Conservation (phyloP, 1,139 yeast species). For the Cylindricascospora bacillispora region DNA sequence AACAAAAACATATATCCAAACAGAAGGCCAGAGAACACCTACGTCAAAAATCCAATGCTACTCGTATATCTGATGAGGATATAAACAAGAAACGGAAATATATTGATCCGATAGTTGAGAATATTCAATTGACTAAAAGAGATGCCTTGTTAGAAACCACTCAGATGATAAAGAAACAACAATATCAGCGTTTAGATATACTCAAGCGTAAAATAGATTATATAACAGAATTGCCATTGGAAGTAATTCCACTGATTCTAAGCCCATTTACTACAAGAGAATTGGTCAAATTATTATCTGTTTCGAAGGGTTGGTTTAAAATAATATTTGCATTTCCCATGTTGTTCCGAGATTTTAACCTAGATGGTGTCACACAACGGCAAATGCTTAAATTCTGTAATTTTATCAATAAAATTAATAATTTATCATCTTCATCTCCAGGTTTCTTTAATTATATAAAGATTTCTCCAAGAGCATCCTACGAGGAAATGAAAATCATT, state of each 20-base stretch:
- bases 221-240: conserved; percentile 15
- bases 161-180: no score
- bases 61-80: not conserved
- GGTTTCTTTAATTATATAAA: conserved; percentile 5
- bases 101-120: conserved; percentile 15
- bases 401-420: conserved; percentile 7
- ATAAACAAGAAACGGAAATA: conserved; percentile 5
- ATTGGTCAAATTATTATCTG: conserved; percentile 9
- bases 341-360: conserved; percentile 11
- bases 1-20: conserved; percentile 1
- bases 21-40: not conserved
- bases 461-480: conserved; percentile 11
- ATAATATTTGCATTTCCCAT: conserved; percentile 10
- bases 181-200: no score
- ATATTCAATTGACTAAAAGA: conserved; percentile 3
- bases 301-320: conserved; percentile 16
- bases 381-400: conserved; percentile 7
- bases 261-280: conserved; percentile 11
- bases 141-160: not conserved
- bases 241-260: conserved; percentile 14
- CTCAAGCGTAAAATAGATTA: conserved; percentile 10
- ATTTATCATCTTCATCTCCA: not conserved
- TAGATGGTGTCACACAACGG: conserved; percentile 4
- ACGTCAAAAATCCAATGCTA: not conserved
- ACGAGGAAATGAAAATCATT: conserved; percentile 15